Evolutionary conservation across 495 filamentous ascomycete genomes (phyloP).

Genomic region (Penicillium macrosclerotiorum): DNA sequence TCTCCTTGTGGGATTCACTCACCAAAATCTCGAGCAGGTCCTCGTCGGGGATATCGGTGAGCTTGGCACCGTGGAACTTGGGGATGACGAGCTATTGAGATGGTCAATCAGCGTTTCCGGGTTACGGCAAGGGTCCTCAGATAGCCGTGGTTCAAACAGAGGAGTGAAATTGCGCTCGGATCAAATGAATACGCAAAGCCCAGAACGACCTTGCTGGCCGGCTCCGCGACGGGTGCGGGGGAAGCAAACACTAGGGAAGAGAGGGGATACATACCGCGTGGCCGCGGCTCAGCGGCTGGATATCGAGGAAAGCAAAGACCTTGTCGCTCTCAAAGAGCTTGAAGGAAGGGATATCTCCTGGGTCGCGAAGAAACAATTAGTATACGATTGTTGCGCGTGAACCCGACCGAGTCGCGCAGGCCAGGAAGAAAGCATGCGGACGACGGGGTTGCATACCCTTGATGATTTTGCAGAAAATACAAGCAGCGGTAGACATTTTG

Average conservation of each 20-base stretch:
- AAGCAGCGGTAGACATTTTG: constrained; percentile 57
- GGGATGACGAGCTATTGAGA: constrained; percentile 82
- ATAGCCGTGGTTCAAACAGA: too few relatives aligned
- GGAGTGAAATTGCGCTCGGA: constrained; percentile 8
- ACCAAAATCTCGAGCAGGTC: constrained; percentile 79
- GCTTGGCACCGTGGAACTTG: constrained; percentile 90
- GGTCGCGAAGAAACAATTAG: neutral
- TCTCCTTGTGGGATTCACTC: constrained; percentile 26
- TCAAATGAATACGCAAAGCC: too few relatives aligned
- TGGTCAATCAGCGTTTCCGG: constrained; percentile 7
- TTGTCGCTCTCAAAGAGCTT: constrained; percentile 93
- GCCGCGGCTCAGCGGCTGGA: constrained; percentile 79
- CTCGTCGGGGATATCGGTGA: constrained; percentile 92
- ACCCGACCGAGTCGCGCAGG: neutral
- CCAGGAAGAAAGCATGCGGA: neutral
- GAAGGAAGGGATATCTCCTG: constrained; percentile 91
- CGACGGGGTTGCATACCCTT: constrained; percentile 60
- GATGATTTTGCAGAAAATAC: constrained; percentile 98
- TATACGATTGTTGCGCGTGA: too few relatives aligned
- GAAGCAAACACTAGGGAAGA: constrained; percentile 8
- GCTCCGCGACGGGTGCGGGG: constrained; percentile 21
- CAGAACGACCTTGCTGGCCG: too few relatives aligned
- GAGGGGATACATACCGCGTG: constrained; percentile 64
- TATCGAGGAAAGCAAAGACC: constrained; percentile 95
- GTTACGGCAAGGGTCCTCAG: too few relatives aligned